Conservation (phyloP, 2,329 filamentous ascomycete genomes). For the Xylaria sp. region DNA sequence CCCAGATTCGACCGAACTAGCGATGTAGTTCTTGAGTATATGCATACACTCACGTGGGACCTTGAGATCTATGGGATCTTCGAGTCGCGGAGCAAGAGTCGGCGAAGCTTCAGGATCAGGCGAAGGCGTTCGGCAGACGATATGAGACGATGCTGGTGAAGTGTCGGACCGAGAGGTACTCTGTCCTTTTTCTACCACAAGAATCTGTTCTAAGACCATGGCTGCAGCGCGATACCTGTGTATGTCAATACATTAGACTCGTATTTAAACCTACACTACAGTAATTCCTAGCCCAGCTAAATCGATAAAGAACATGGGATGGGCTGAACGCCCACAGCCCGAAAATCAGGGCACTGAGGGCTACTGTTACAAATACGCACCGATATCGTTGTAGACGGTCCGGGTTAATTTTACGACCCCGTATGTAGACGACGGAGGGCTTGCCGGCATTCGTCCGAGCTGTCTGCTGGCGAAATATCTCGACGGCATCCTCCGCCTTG, state of each 20-base stretch:
- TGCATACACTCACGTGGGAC: slow-evolving; percentile 46
- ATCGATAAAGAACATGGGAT: not conserved
- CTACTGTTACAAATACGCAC: slow-evolving; percentile 19
- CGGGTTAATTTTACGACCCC: slow-evolving; percentile 45
- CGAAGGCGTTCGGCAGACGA: slow-evolving; percentile 46
- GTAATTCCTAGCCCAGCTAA: not conserved
- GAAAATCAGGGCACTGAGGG: slow-evolving; percentile 30
- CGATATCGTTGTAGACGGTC: slow-evolving; percentile 47
- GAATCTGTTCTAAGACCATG: slow-evolving; percentile 45
- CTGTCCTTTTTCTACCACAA: slow-evolving; percentile 40
- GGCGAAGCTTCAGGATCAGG: slow-evolving; percentile 37
- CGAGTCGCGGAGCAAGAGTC: slow-evolving; percentile 40
- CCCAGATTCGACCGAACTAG: slow-evolving; percentile 41
- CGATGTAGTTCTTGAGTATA: slow-evolving; percentile 44
- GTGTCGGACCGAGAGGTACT: slow-evolving; percentile 19
- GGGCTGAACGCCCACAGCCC: slow-evolving; percentile 19
- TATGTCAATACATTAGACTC: slow-evolving; percentile 16
- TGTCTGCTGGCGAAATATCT: slow-evolving; percentile 48
- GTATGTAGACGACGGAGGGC: slow-evolving; percentile 45
- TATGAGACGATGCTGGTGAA: slow-evolving; percentile 34
- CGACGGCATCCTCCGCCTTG: slow-evolving; percentile 47
- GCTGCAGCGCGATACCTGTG: slow-evolving; percentile 40
- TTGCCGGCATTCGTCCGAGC: slow-evolving; percentile 46
- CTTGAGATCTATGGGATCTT: slow-evolving; percentile 43
- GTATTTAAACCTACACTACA: not conserved